Evolutionary conservation across 257 asterid species (phyloP).

Genomic region (Capsicum rhomboideum): DNA sequence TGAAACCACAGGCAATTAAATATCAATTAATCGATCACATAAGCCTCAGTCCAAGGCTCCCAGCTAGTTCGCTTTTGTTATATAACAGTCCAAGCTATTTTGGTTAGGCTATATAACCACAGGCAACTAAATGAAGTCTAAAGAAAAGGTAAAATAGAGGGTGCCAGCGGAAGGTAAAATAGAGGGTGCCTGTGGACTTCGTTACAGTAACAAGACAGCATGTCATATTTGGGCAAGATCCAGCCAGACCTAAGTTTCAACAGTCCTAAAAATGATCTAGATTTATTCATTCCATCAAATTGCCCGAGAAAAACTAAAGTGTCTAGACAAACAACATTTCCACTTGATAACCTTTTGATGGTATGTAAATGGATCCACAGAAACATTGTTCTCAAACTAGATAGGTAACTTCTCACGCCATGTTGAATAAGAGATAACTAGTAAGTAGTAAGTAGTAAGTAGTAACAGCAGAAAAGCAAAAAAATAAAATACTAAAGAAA

Average conservation of each 20-base stretch:
- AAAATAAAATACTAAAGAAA: not conserved
- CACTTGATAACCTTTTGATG: not conserved
- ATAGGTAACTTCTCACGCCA: not conserved
- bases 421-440: not conserved
- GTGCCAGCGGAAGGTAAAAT: too few relatives aligned
- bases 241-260: not conserved
- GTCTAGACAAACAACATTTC: not conserved
- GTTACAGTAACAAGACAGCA: not conserved
- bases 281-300: not conserved
- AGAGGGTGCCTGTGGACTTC: not conserved
- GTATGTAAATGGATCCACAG: not conserved
- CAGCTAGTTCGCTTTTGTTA: not conserved
- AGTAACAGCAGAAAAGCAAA: not conserved
- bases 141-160: not conserved
- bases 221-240: not conserved
- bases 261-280: not conserved
- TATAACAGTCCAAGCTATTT: not conserved
- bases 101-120: not conserved
- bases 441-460: too few relatives aligned
- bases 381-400: not conserved
- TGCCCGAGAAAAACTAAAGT: not conserved
- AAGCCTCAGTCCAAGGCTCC: not conserved
- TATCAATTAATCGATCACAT: not conserved
- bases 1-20: not conserved
- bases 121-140: not conserved